phyloP scores from a whole-genome alignment of 176 grass and related monocot genomes.

The Calamus simplicifolius region DNA sequence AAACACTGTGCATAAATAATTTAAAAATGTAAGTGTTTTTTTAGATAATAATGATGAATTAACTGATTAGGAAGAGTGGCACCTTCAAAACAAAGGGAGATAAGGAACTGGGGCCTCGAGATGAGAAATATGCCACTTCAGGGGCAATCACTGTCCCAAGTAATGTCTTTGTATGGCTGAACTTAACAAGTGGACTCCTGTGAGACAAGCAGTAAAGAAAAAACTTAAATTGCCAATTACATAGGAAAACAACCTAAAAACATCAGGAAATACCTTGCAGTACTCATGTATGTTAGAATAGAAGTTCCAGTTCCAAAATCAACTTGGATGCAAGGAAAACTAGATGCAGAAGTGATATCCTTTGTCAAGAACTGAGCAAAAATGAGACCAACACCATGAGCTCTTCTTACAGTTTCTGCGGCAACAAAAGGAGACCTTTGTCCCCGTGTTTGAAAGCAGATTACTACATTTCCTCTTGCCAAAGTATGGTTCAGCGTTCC shows the following conservation, averaged over 20 bases:
- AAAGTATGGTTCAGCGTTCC: constrained; percentile 78
- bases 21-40: too few relatives aligned
- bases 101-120: constrained; percentile 79
- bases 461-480: constrained; percentile 77
- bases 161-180: constrained; percentile 58
- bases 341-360: constrained; percentile 65
- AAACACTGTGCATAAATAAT: too few relatives aligned
- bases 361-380: constrained; percentile 84
- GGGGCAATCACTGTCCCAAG: constrained; percentile 70
- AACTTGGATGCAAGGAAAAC: constrained; percentile 83
- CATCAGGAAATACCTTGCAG: constrained; percentile 36
- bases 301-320: constrained; percentile 80
- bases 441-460: constrained; percentile 84
- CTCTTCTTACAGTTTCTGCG: constrained; percentile 61
- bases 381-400: constrained; percentile 63
- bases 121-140: constrained; percentile 93
- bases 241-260: not conserved
- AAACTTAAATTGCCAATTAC: not conserved
- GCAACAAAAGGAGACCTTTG: constrained; percentile 70
- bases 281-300: constrained; percentile 63
- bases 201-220: constrained; percentile 3
- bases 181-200: constrained; percentile 60
- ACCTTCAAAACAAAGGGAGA: constrained; percentile 85
- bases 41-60: too few relatives aligned
- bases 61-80: not conserved